These are phyloP conservation scores for Nicotiana benthamiana DNA, from an alignment of 257 asterid genomes.

Conservation along the genomic window DNA sequence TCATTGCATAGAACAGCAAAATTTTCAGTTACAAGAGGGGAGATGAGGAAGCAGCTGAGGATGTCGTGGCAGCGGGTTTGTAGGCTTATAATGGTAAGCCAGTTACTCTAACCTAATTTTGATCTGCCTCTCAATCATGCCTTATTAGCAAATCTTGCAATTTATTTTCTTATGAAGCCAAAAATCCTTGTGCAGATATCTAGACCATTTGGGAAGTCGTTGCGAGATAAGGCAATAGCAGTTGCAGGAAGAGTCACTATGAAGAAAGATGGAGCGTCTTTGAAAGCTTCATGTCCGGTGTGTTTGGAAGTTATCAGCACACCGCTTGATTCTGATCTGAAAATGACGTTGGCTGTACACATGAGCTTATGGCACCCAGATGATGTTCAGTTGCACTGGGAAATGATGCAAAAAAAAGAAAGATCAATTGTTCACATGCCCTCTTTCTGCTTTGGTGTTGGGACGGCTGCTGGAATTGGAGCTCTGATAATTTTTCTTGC, in stretches of 20 bases:
- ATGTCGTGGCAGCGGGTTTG: conserved; percentile 44
- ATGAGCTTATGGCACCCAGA: conserved; percentile 87
- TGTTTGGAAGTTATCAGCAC: conserved; percentile 40
- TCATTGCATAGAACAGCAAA: not conserved
- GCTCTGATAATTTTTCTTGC: conserved; percentile 41
- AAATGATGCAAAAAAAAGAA: conserved; percentile 47
- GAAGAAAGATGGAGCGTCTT: conserved; percentile 22
- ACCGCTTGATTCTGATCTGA: conserved; percentile 34
- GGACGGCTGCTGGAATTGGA: conserved; percentile 57
- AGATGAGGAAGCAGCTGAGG: conserved; percentile 37
- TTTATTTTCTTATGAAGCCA: not conserved
- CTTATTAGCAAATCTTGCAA: not conserved
- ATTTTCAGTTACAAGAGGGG: not conserved
- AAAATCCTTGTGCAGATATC: conserved; percentile 30
- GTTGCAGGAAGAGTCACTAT: conserved; percentile 68
- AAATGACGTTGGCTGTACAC: conserved; percentile 67
- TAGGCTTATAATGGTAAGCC: conserved; percentile 38
- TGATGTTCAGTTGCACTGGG: conserved; percentile 76
- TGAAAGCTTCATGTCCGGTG: conserved; percentile 67
- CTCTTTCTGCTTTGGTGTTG: conserved; percentile 51
- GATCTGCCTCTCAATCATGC: not conserved
- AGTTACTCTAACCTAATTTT: not conserved
- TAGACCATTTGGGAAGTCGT: conserved; percentile 18
- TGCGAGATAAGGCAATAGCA: conserved; percentile 63
- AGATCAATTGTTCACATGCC: conserved; percentile 46